Evolutionary conservation across 768 basidiomycete genomes (phyloP).

Genomic region (Boletus bicolor): DNA sequence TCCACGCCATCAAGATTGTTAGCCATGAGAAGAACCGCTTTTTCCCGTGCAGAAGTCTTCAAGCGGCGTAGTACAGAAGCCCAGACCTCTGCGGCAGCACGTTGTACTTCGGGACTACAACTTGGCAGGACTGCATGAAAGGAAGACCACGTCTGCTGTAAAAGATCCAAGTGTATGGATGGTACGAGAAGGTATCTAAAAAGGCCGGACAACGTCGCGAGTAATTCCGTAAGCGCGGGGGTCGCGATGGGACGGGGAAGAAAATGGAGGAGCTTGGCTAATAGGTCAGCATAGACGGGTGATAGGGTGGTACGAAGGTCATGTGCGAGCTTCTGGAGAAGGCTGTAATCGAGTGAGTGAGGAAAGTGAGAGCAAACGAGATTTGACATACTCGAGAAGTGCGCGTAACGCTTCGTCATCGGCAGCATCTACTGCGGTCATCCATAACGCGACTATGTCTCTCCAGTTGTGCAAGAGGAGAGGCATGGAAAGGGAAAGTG

Average conservation of each 20-base stretch:
- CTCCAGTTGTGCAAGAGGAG: slow-evolving; percentile 78
- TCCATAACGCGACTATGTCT: slow-evolving; percentile 66
- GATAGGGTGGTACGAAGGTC: slow-evolving; percentile 77
- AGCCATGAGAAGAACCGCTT: slow-evolving; percentile 55
- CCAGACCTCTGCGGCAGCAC: slow-evolving; percentile 87
- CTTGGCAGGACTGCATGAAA: slow-evolving; percentile 50
- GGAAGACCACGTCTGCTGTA: slow-evolving; percentile 59
- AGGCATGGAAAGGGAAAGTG: slow-evolving; percentile 71
- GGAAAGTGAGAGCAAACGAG: background rate
- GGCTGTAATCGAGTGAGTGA: slow-evolving; percentile 38
- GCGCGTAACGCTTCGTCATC: slow-evolving; percentile 73
- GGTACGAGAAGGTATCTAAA: slow-evolving; percentile 76
- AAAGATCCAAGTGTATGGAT: slow-evolving; percentile 46
- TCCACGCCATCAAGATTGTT: slow-evolving; percentile 49
- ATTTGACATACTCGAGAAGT: slow-evolving; percentile 65
- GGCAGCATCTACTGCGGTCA: slow-evolving; percentile 49
- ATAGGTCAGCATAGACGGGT: slow-evolving; percentile 55
- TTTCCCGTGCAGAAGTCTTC: slow-evolving; percentile 55
- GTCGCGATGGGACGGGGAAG: slow-evolving; percentile 60
- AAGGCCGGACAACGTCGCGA: slow-evolving; percentile 63
- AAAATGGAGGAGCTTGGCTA: slow-evolving; percentile 53
- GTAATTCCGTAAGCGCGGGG: slow-evolving; percentile 55
- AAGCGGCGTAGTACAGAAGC: slow-evolving; percentile 71
- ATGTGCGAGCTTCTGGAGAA: slow-evolving; percentile 74
- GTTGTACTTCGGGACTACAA: slow-evolving; percentile 69